Percentiles rank a stretch among this genome's conserved stretches.
phyloP scores from a whole-genome alignment of 371 early-diverging fungal species.

The Mycotypha africana region DNA sequence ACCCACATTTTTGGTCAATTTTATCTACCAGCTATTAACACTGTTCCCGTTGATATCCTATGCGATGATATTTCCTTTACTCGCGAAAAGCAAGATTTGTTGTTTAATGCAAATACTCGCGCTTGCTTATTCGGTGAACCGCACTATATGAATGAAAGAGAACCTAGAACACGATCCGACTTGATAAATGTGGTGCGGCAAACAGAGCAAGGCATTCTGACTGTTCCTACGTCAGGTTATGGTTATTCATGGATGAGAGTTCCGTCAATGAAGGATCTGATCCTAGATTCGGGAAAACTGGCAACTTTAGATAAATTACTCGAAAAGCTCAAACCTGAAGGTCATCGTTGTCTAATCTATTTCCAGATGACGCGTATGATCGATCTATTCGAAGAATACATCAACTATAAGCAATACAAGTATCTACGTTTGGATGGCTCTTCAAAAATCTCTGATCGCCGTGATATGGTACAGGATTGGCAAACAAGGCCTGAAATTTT shows the following conservation, averaged over 20 bases:
- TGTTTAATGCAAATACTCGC: slow-evolving; percentile 48
- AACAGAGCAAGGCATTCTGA: slow-evolving; percentile 27
- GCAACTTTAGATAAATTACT: slow-evolving; percentile 84
- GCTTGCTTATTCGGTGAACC: slow-evolving; percentile 48
- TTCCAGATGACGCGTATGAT: slow-evolving; percentile 99
- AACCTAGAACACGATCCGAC: slow-evolving; percentile 15
- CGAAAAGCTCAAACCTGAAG: slow-evolving; percentile 82
- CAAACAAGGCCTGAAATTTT: slow-evolving; percentile 89
- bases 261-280: slow-evolving; percentile 71
- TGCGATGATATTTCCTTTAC: slow-evolving; percentile 66
- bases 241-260: slow-evolving; percentile 44
- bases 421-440: slow-evolving; percentile 97
- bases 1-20: slow-evolving; percentile 24
- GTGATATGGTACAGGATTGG: slow-evolving; percentile 93
- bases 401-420: slow-evolving; percentile 82
- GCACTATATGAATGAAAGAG: slow-evolving; percentile 13
- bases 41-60: slow-evolving; percentile 62
- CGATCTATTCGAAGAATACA: slow-evolving; percentile 95
- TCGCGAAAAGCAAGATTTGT: slow-evolving; percentile 41
- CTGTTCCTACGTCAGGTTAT: slow-evolving; percentile 27
- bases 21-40: slow-evolving; percentile 36
- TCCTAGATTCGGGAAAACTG: slow-evolving; percentile 95
- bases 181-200: slow-evolving; percentile 16
- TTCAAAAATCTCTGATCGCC: slow-evolving; percentile 85
- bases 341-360: slow-evolving; percentile 94